Evolutionary conservation across 768 basidiomycete genomes (phyloP).

Genomic region (Tylopilus subfusipes): DNA sequence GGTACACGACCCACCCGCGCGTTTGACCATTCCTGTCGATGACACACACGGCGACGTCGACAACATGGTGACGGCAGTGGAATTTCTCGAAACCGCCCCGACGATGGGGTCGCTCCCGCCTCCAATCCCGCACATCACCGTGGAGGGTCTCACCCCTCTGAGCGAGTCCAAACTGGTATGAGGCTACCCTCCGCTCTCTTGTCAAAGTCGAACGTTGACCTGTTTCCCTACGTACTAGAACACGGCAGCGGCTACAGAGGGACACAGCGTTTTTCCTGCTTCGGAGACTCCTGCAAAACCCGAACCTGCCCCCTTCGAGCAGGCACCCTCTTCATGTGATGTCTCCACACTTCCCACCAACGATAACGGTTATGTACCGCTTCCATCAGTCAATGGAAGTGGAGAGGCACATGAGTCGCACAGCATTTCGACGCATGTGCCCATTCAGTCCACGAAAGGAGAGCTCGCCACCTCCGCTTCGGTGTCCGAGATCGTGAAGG

Average conservation of each 20-base stretch:
- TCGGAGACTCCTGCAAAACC: not conserved
- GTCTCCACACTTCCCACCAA: constrained; percentile 39
- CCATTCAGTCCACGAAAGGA: constrained; percentile 3
- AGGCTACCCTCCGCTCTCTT: not conserved
- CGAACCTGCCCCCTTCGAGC: not conserved
- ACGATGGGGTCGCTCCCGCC: constrained; percentile 10
- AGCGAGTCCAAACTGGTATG: constrained; percentile 20
- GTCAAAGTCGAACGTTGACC: not conserved
- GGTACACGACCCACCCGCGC: constrained; percentile 1
- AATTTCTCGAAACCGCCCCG: constrained; percentile 16
- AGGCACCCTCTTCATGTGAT: constrained; percentile 13
- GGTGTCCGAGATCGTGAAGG: not conserved
- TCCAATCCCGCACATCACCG: constrained; percentile 19
- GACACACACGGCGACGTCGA: constrained; percentile 16
- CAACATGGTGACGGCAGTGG: constrained; percentile 26
- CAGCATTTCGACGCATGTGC: constrained; percentile 22
- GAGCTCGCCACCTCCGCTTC: not conserved
- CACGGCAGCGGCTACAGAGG: constrained; percentile 23
- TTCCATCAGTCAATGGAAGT: constrained; percentile 8
- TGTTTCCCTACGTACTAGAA: constrained; percentile 10
- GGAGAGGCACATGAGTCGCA: constrained; percentile 5
- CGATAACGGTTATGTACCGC: constrained; percentile 25
- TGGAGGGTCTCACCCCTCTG: constrained; percentile 30
- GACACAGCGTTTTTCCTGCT: constrained; percentile 2
- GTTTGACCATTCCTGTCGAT: constrained; percentile 15